These are phyloP conservation scores for Alnus glutinosa DNA, from an alignment of 306 rosid genomes.

Conservation along the genomic window DNA sequence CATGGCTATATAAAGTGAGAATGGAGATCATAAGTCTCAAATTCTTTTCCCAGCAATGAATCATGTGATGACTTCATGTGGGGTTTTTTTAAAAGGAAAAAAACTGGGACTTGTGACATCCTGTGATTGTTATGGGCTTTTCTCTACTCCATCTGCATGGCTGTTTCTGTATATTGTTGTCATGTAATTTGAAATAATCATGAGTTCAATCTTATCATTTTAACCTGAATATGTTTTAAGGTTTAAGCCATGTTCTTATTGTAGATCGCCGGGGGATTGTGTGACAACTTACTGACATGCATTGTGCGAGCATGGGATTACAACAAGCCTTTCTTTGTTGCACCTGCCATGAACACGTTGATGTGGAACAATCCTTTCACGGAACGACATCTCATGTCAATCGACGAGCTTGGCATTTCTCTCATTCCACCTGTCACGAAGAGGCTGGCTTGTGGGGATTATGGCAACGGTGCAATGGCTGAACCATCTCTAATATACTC, in stretches of 20 bases:
- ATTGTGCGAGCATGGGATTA: constrained; percentile 87
- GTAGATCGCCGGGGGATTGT: constrained; percentile 79
- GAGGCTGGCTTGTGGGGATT: constrained; percentile 83
- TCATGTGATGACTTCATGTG: background rate
- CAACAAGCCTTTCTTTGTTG: constrained; percentile 72
- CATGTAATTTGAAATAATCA: background rate
- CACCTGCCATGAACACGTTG: constrained; percentile 73
- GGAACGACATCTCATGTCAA: constrained; percentile 50
- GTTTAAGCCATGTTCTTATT: constrained; percentile 18
- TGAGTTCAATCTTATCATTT: background rate
- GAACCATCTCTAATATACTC: constrained; percentile 85
- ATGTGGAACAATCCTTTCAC: constrained; percentile 85
- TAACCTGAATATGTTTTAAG: background rate
- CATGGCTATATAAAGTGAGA: background rate
- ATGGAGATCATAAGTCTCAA: background rate
- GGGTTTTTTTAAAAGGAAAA: background rate
- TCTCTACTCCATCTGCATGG: background rate
- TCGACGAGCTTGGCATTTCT: constrained; percentile 69
- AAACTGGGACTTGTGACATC: background rate
- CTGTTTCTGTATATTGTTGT: background rate
- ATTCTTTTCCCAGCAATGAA: background rate
- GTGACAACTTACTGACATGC: constrained; percentile 83
- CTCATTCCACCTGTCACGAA: constrained; percentile 75
- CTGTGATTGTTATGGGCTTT: background rate
- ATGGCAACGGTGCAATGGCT: constrained; percentile 98